A percentile compares a stretch with the other conserved stretches of the same genome.
Conservation (phyloP, 2,329 filamentous ascomycete genomes). For the Orbilia javanica region DNA sequence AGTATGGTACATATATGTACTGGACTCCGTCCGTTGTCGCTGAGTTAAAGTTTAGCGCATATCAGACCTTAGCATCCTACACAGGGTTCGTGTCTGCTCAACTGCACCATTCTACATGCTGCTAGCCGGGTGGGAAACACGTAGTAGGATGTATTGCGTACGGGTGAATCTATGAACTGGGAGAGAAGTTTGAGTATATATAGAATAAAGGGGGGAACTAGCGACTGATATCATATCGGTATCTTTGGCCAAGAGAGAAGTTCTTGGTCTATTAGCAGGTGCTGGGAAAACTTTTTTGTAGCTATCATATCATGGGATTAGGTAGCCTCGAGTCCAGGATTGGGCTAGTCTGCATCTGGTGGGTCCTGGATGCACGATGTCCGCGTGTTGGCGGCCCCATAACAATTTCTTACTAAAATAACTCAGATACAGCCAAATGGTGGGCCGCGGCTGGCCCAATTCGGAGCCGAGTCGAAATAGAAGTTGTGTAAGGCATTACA, state of each 20-base stretch:
- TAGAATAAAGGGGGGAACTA: neutral
- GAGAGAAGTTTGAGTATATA: too few species aligned
- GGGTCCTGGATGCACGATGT: conserved; percentile 9
- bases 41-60: conserved; percentile 19
- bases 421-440: conserved; percentile 17
- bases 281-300: neutral
- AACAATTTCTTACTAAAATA: neutral
- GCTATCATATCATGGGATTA: neutral
- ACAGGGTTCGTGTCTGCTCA: neutral
- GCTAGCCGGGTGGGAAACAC: too few species aligned
- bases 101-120: conserved; percentile 24
- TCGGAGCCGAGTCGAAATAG: conserved; percentile 3
- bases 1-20: too few species aligned
- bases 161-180: too few species aligned
- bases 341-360: neutral
- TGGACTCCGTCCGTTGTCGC: too few species aligned
- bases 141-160: too few species aligned
- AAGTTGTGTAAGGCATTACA: neutral
- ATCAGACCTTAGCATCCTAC: conserved; percentile 36
- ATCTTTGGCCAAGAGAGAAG: neutral
- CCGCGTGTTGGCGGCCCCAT: conserved; percentile 10
- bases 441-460: conserved; percentile 4
- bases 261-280: neutral
- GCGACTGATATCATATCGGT: neutral
- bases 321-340: neutral